These are phyloP conservation scores for Aaosphaeria pasadenensis DNA, from an alignment of 2,329 filamentous ascomycete genomes.

Conservation along the genomic window DNA sequence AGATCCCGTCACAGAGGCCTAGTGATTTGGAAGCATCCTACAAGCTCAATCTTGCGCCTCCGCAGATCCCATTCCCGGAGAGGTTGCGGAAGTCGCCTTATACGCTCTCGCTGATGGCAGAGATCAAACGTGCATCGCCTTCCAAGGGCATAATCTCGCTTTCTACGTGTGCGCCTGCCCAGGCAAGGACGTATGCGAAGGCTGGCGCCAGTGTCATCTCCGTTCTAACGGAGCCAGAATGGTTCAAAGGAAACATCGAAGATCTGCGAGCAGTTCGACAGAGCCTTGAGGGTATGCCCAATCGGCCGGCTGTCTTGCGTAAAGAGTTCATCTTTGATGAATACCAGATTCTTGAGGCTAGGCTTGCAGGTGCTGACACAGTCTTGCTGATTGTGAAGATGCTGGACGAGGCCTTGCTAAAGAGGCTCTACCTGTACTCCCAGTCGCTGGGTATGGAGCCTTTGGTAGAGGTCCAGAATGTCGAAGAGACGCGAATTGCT, in stretches of 20 bases:
- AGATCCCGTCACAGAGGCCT: conserved; percentile 78
- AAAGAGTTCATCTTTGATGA: conserved; percentile 99
- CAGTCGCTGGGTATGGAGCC: conserved; percentile 93
- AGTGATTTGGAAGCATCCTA: conserved; percentile 84
- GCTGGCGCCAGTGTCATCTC: conserved; percentile 96
- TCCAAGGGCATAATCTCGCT: conserved; percentile 94
- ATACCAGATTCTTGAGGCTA: conserved; percentile 94
- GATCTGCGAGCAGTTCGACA: conserved; percentile 85
- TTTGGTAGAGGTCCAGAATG: conserved; percentile 92
- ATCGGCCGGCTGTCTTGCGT: conserved; percentile 84
- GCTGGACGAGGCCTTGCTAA: conserved; percentile 73
- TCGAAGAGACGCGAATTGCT: conserved; percentile 86
- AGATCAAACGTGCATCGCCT: conserved; percentile 94
- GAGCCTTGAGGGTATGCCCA: conserved; percentile 85
- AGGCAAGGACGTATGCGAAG: conserved; percentile 87
- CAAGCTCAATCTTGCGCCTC: conserved; percentile 78
- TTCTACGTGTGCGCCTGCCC: conserved; percentile 80
- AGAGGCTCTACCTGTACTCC: conserved; percentile 83
- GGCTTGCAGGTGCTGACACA: conserved; percentile 89
- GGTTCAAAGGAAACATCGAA: conserved; percentile 98
- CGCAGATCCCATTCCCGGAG: conserved; percentile 75
- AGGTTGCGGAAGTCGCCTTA: conserved; percentile 80
- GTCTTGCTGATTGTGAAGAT: conserved; percentile 98
- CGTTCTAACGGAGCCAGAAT: conserved; percentile 96
- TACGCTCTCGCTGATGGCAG: conserved; percentile 89